Base-by-base conservation (phyloP, 2,329 filamentous ascomycete species). In the Ophiocordyceps unilateralis region DNA sequence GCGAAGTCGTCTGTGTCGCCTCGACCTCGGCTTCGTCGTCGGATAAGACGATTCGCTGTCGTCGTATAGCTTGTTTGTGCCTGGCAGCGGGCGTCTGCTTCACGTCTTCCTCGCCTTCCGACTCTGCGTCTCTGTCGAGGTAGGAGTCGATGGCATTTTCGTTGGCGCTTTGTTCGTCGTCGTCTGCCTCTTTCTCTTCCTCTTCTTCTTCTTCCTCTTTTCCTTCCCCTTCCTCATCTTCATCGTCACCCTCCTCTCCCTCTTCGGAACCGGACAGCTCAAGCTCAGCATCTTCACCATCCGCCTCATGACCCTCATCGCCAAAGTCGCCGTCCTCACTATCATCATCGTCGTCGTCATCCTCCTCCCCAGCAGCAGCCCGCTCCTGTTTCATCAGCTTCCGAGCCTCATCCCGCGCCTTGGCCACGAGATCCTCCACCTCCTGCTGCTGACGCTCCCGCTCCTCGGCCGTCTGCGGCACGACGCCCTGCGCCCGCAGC, bases 371-470 rank as follows among this genome's bases (percentile, higher is more conserved):
- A 0, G 76, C 77, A 39, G 76, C 78, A 23, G 74, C 80, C 48
- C 78, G 78, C 62, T 98, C 91, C 41, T 77, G 69, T 52, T 81
- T 76, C 60, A 80, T 81, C 41, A 96, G 78, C 50, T 82, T 78
- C 32, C 58, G 50, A 2, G 81, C 88, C 56, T 96, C 85, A 47
- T 78, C 70, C 45, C 87, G 73, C 19, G 88, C 89, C 53, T 81
- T 87, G 40, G 89, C 81, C 22, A 96, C 75, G 46, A 96, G 73
- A 53, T 95, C 82, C 51, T 96, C 91, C 12, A 94, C 77, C 46
- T 88, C 78, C 45, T 83, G 78, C 58, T 86, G 76, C 56, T 93
- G 82, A 28, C 76, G 75, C 55, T 88, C 83, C 19, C 84, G 77
- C 58, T 98, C 88, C 59, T 95, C 89, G 2, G 80, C 76, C 1